Evolutionary conservation across 768 basidiomycete genomes (phyloP).

Genomic region (Podaxis rugospora): DNA sequence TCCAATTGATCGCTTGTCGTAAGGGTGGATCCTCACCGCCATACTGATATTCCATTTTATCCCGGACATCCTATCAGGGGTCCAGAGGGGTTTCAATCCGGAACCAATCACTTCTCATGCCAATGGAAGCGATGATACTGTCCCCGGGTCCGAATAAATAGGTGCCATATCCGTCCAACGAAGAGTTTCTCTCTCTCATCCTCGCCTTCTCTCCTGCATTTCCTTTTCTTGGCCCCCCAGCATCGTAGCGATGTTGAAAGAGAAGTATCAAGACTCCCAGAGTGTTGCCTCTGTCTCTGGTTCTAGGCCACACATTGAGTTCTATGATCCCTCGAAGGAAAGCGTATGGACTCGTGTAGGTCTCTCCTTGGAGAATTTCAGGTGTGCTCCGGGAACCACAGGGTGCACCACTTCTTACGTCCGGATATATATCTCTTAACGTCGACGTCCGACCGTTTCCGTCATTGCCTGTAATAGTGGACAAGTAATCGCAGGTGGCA

Average conservation of each 20-base stretch:
- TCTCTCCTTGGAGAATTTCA: constrained; percentile 38
- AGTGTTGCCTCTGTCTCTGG: constrained; percentile 25
- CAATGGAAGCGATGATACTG: neutral
- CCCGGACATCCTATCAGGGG: neutral
- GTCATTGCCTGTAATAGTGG: constrained; percentile 23
- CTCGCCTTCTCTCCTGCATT: constrained; percentile 9
- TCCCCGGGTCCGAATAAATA: neutral
- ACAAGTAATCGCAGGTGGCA: constrained; percentile 30
- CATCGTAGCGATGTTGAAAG: constrained; percentile 25
- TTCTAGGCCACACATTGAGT: constrained; percentile 24
- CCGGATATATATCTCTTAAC: neutral
- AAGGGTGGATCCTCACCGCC: neutral
- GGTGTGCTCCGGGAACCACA: constrained; percentile 42
- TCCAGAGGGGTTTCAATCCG: neutral
- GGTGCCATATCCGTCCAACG: neutral
- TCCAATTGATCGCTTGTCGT: neutral
- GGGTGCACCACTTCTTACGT: constrained; percentile 26
- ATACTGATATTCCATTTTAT: neutral
- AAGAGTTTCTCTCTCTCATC: neutral
- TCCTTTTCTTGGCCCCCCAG: neutral
- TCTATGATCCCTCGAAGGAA: constrained; percentile 46
- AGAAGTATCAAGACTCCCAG: constrained; percentile 28
- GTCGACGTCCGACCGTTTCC: neutral
- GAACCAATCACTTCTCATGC: neutral
- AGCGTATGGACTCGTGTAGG: constrained; percentile 40